A percentile compares a stretch with the other conserved stretches of the same genome.
Conservation (phyloP, 257 asterid species). For the Hygrophila difformis region DNA sequence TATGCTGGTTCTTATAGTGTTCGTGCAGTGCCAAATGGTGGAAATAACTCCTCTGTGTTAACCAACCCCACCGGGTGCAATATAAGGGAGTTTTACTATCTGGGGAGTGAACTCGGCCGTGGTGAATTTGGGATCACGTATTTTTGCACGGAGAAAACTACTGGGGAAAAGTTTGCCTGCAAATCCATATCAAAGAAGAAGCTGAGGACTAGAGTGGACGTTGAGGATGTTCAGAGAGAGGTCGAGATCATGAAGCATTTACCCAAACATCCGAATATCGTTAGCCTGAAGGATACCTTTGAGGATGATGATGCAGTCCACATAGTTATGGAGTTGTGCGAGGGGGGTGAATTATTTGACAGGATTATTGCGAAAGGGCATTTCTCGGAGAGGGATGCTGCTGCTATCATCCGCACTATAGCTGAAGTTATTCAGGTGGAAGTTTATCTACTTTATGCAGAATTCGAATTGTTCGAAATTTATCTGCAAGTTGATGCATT, state of each 20-base stretch:
- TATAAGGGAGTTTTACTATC: conserved; percentile 34
- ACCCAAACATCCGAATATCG: conserved; percentile 52
- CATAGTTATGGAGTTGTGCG: conserved; percentile 60
- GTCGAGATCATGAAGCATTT: conserved; percentile 55
- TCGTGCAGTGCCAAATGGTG: conserved; percentile 21
- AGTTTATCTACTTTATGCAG: background rate
- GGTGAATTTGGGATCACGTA: conserved; percentile 53
- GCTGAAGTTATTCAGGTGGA: conserved; percentile 58
- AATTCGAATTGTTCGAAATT: too few relatives aligned
- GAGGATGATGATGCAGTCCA: conserved; percentile 53
- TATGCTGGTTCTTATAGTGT: conserved; percentile 19
- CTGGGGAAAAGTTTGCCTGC: conserved; percentile 37
- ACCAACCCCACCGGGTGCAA: conserved; percentile 37
- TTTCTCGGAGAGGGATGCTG: conserved; percentile 58
- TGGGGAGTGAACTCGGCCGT: conserved; percentile 54
- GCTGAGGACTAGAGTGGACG: conserved; percentile 48
- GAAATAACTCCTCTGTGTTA: conserved; percentile 31
- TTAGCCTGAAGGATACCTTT: conserved; percentile 46
- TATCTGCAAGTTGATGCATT: too few relatives aligned
- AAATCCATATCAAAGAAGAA: conserved; percentile 58
- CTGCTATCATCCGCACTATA: conserved; percentile 41
- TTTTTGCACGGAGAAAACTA: conserved; percentile 39
- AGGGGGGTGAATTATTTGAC: conserved; percentile 59
- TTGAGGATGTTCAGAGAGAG: conserved; percentile 53
- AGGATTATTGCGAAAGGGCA: conserved; percentile 54